A percentile compares a stretch with the other conserved stretches of the same genome.
These are phyloP conservation scores for Hondaea fermentalgiana DNA, from an alignment of 108 stramenopile genomes.

Conservation along the genomic window DNA sequence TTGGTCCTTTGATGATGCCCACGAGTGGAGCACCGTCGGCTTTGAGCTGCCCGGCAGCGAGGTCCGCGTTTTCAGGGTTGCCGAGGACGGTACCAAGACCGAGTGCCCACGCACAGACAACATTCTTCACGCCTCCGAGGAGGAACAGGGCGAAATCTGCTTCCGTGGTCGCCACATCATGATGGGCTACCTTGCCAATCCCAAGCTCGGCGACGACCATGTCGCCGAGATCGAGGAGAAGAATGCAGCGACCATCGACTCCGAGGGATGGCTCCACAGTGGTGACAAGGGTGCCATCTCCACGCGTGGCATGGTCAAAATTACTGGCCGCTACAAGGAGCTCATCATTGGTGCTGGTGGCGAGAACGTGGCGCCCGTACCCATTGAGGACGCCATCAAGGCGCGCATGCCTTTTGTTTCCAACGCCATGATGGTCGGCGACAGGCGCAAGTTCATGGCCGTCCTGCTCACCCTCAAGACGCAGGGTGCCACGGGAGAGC, in stretches of 20 bases:
- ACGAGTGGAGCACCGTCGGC: slow-evolving; percentile 26
- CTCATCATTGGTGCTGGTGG: slow-evolving; percentile 49
- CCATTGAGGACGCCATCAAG: slow-evolving; percentile 54
- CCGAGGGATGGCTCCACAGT: slow-evolving; percentile 57
- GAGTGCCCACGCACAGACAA: not conserved
- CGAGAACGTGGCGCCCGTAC: slow-evolving; percentile 48
- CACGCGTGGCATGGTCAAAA: slow-evolving; percentile 5
- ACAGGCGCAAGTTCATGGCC: slow-evolving; percentile 47
- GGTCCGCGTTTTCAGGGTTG: not conserved
- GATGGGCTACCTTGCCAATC: slow-evolving; percentile 58
- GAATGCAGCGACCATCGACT: slow-evolving; percentile 53
- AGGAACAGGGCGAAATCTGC: slow-evolving; percentile 49
- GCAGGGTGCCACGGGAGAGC: slow-evolving; percentile 21
- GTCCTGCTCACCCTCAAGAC: slow-evolving; percentile 39
- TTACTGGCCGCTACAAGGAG: slow-evolving; percentile 40
- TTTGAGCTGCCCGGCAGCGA: not conserved
- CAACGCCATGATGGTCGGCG: slow-evolving; percentile 51
- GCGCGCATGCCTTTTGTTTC: slow-evolving; percentile 34
- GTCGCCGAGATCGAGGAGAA: slow-evolving; percentile 47
- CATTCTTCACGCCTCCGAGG: not conserved
- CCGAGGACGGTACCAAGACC: not conserved
- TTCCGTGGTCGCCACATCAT: slow-evolving; percentile 64
- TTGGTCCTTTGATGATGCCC: slow-evolving; percentile 14
- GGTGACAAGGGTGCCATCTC: slow-evolving; percentile 46
- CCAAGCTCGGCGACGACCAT: not conserved